Conservation (phyloP, 192 early-diverging fungal species). For the Geranomyces michiganensis region DNA sequence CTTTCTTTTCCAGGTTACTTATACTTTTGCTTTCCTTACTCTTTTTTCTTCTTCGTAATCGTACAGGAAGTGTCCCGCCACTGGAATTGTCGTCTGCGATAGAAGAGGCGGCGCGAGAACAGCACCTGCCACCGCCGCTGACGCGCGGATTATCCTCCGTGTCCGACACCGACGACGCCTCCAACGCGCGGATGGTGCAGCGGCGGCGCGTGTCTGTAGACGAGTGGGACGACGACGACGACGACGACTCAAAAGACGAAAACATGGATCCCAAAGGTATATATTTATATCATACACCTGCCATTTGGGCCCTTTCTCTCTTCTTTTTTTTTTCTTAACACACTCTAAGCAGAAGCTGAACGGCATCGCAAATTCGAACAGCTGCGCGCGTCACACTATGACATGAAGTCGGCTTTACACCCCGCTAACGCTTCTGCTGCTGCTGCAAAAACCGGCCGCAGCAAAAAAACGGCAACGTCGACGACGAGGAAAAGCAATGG, state of each 20-base stretch:
- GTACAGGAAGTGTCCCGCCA: slow-evolving; percentile 34
- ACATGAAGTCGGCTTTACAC: slow-evolving; percentile 77
- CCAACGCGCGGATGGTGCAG: background rate
- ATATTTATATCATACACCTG: background rate
- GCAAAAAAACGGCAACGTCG: too few species aligned
- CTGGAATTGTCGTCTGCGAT: slow-evolving; percentile 43
- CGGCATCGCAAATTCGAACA: slow-evolving; percentile 68
- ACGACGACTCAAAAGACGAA: slow-evolving; percentile 50
- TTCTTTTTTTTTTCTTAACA: background rate
- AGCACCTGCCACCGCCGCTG: background rate
- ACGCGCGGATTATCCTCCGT: background rate
- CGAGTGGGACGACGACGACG: slow-evolving; percentile 63
- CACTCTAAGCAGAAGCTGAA: slow-evolving; percentile 21
- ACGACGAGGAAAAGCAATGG: slow-evolving; percentile 16
- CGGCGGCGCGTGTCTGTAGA: slow-evolving; percentile 35
- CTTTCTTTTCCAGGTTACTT: too few species aligned
- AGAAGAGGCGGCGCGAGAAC: slow-evolving; percentile 8
- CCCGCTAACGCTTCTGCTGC: background rate
- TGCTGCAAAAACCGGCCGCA: too few species aligned
- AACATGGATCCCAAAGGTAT: slow-evolving; percentile 63
- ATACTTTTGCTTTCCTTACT: too few species aligned
- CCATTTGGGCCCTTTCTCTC: background rate
- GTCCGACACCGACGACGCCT: background rate
- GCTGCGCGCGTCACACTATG: slow-evolving; percentile 85
- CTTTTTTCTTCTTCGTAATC: background rate